These are phyloP conservation scores for Plasmodium ovale DNA, from an alignment of 169 alveolate genomes.

Conservation along the genomic window DNA sequence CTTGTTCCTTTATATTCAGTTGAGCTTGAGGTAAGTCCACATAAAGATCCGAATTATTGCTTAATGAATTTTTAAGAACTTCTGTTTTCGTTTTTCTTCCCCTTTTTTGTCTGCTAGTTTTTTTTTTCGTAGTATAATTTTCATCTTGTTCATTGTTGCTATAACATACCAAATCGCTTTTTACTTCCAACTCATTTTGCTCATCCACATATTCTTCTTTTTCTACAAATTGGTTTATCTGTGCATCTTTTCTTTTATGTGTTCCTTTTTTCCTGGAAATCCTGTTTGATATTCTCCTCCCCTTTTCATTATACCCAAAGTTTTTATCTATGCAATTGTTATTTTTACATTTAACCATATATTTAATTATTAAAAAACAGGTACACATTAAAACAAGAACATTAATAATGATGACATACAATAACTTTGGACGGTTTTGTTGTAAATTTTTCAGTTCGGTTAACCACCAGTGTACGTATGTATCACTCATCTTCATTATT, in stretches of 20 bases:
- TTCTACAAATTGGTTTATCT: not conserved
- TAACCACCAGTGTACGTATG: not conserved
- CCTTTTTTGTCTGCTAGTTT: not conserved
- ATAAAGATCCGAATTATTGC: not conserved
- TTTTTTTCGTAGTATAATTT: not conserved
- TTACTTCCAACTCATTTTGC: not conserved
- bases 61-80: not conserved
- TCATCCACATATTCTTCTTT: not conserved
- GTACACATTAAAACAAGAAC: slow-evolving; percentile 4
- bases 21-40: not conserved
- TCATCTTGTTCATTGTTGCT: not conserved
- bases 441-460: not conserved
- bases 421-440: not conserved
- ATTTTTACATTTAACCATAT: slow-evolving; percentile 4
- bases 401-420: not conserved
- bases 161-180: not conserved
- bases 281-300: not conserved
- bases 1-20: not conserved
- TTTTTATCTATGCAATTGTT: not conserved
- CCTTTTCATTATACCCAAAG: not conserved
- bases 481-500: not conserved
- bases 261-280: not conserved
- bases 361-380: slow-evolving; percentile 19
- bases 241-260: not conserved
- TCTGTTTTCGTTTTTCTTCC: not conserved